Percentiles rank a stretch among this genome's conserved stretches.
These are phyloP conservation scores for Cryptococcus floricola DNA, from an alignment of 1,284 basidiomycete species.

Conservation along the genomic window DNA sequence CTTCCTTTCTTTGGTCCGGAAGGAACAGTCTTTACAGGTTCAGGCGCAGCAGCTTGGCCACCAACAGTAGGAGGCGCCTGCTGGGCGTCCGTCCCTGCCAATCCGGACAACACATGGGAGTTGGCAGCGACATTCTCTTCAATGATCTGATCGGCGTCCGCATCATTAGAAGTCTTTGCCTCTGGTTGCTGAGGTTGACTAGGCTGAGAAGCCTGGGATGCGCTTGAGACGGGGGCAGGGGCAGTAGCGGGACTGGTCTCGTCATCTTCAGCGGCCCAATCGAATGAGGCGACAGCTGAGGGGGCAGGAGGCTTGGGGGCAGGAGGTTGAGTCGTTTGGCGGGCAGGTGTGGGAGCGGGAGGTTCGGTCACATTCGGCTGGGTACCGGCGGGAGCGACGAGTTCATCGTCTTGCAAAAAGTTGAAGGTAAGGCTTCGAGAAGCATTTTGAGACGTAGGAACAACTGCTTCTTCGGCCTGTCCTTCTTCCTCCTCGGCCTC, in stretches of 20 bases:
- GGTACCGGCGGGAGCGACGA: conserved; percentile 10
- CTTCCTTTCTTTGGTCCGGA: not conserved
- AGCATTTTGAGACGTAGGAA: not conserved
- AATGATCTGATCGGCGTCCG: conserved; percentile 6
- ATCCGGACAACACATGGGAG: conserved; percentile 5
- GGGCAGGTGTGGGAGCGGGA: not conserved
- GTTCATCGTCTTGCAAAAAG: conserved; percentile 46
- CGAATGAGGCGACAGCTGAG: conserved; percentile 9
- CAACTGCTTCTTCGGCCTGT: not conserved
- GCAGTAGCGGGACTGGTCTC: conserved; percentile 6
- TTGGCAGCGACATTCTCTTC: conserved; percentile 17
- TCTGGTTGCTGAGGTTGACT: not conserved
- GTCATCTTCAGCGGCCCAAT: conserved; percentile 32
- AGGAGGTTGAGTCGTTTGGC: not conserved
- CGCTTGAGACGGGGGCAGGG: not conserved
- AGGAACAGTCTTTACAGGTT: not conserved
- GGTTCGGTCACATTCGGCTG: not conserved
- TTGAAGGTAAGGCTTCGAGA: conserved; percentile 20
- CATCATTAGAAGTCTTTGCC: conserved; percentile 1
- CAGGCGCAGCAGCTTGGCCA: conserved; percentile 1
- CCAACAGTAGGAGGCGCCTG: conserved; percentile 1
- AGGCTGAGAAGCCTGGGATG: conserved; percentile 5
- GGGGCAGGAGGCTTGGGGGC: not conserved
- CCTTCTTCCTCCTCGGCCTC: conserved; percentile 2
- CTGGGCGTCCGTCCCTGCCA: not conserved